phyloP scores from a whole-genome alignment of 75 land plant species.

The Sequoiadendron giganteum region DNA sequence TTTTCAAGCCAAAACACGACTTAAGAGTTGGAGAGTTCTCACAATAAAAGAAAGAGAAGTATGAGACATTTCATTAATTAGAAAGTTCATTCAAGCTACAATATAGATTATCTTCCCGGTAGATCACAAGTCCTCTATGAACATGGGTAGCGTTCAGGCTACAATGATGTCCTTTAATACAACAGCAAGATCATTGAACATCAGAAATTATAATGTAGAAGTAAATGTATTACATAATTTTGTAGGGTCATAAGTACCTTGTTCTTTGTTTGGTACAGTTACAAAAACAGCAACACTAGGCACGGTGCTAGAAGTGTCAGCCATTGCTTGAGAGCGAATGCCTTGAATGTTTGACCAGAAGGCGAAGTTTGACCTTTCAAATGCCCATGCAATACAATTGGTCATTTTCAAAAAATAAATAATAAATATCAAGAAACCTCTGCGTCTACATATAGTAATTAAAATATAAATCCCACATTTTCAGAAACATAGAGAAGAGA shows the following conservation, averaged over 20 bases:
- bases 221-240: background rate
- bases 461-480: background rate
- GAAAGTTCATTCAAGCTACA: background rate
- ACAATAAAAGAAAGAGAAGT: too few species aligned
- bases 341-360: background rate
- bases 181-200: background rate
- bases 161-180: background rate
- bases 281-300: slow-evolving; percentile 90
- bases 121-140: background rate
- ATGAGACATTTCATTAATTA: too few species aligned
- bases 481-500: background rate
- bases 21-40: too few species aligned
- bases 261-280: slow-evolving; percentile 95
- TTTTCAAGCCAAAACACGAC: too few species aligned
- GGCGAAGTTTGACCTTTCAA: slow-evolving; percentile 1
- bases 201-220: background rate
- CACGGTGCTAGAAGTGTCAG: slow-evolving; percentile 27
- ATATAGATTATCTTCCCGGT: background rate
- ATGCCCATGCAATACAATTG: background rate
- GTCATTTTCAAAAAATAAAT: background rate
- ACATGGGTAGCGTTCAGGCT: background rate
- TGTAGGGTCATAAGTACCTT: slow-evolving; percentile 35
- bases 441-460: background rate
- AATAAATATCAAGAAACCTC: background rate
- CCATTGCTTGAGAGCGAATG: slow-evolving; percentile 3